Conservation (phyloP, 164 flowering plant species). For the Pachysandra terminalis region DNA sequence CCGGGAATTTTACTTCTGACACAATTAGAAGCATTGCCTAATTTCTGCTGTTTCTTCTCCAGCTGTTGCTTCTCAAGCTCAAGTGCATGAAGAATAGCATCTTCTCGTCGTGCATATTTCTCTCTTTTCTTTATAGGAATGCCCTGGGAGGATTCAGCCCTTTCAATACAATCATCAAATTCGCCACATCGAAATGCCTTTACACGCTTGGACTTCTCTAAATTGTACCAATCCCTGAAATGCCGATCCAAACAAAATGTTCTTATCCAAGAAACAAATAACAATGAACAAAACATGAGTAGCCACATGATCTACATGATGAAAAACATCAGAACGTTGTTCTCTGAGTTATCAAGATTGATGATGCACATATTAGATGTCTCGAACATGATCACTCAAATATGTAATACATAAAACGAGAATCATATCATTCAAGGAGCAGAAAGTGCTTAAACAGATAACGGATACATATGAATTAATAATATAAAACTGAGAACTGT, state of each 20-base stretch:
- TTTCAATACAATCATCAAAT: constrained; percentile 90
- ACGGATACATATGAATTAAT: not conserved
- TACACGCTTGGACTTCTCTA: constrained; percentile 96
- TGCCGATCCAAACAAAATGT: not conserved
- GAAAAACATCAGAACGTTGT: not conserved
- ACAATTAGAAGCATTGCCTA: constrained; percentile 31
- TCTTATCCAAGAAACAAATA: not conserved
- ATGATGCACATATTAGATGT: not conserved
- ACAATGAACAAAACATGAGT: not conserved
- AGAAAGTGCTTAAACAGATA: not conserved
- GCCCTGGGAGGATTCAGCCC: constrained; percentile 77
- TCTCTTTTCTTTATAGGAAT: constrained; percentile 84
- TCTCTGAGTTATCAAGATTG: not conserved
- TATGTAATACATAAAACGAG: not conserved
- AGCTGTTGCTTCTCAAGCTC: constrained; percentile 77
- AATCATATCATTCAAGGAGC: not conserved
- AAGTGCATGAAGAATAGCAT: constrained; percentile 99
- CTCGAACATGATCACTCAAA: too few relatives aligned
- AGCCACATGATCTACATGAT: too few relatives aligned
- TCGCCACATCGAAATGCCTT: constrained; percentile 98
- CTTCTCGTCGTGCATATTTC: constrained; percentile 98
- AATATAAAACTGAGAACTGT: not conserved
- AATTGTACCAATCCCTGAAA: constrained; percentile 93
- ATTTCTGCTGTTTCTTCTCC: constrained; percentile 52
- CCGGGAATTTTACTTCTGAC: constrained; percentile 27